Conservation (phyloP, 371 early-diverging fungal genomes). For the Sanchytrium tribonematis region DNA sequence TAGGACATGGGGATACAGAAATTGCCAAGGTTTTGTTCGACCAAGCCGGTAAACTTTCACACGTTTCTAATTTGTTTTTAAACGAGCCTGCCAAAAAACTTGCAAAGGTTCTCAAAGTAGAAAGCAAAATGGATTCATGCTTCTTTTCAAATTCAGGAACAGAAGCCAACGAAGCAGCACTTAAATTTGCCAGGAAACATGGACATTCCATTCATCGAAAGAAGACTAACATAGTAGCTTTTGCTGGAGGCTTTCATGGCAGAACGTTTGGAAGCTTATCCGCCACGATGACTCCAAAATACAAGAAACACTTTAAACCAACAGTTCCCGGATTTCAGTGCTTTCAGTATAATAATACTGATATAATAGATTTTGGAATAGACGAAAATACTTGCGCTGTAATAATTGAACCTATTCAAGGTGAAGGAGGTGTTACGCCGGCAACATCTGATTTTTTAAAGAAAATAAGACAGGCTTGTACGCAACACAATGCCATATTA, state of each 20-base stretch:
- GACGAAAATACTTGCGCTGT: constrained; percentile 32
- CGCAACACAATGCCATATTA: constrained; percentile 47
- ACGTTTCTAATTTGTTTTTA: constrained; percentile 52
- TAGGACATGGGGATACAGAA: constrained; percentile 48
- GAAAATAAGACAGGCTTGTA: constrained; percentile 39
- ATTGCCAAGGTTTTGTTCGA: constrained; percentile 35
- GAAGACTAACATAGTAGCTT: constrained; percentile 29
- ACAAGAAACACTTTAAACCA: constrained; percentile 66
- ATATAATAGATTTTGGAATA: constrained; percentile 22
- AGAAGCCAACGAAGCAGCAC: constrained; percentile 60
- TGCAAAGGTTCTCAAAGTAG: constrained; percentile 32
- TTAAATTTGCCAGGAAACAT: constrained; percentile 76
- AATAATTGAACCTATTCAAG: constrained; percentile 50
- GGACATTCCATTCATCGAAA: constrained; percentile 20
- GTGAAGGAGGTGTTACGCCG: constrained; percentile 52
- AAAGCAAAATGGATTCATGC: constrained; percentile 24
- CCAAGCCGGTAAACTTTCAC: constrained; percentile 42
- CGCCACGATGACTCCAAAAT: constrained; percentile 61
- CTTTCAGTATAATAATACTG: constrained; percentile 36
- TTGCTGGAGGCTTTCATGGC: constrained; percentile 71
- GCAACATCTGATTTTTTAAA: constrained; percentile 38
- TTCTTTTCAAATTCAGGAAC: constrained; percentile 73
- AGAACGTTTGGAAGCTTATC: constrained; percentile 73
- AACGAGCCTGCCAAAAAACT: constrained; percentile 40
- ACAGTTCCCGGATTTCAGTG: constrained; percentile 51